phyloP scores from a whole-genome alignment of 2,329 filamentous ascomycete genomes.

The Hirsutella minnesotensis region DNA sequence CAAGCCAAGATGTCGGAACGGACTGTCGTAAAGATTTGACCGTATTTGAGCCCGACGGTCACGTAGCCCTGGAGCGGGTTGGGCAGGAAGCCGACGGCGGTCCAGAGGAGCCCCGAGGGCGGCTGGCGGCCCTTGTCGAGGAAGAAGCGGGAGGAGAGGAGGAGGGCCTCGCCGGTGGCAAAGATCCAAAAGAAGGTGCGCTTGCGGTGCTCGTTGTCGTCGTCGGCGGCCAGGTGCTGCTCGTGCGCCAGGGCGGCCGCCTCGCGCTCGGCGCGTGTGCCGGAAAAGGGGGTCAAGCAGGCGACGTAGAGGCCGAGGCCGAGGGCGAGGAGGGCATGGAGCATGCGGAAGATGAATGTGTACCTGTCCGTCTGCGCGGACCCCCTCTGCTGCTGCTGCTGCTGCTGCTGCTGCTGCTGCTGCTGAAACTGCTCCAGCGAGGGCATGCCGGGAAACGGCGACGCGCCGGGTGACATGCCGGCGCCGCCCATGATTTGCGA shows the following conservation, averaged over 20 bases:
- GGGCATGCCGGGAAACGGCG: slow-evolving; percentile 23
- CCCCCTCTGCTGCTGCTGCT: slow-evolving; percentile 18
- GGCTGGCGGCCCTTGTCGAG: slow-evolving; percentile 49
- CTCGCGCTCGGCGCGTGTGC: slow-evolving; percentile 49
- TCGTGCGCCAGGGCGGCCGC: slow-evolving; percentile 18
- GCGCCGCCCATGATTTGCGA: slow-evolving; percentile 53
- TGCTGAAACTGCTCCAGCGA: slow-evolving; percentile 29
- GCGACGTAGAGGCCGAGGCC: slow-evolving; percentile 60
- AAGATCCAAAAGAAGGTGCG: slow-evolving; percentile 64
- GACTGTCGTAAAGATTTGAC: slow-evolving; percentile 60
- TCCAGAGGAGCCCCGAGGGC: slow-evolving; percentile 51
- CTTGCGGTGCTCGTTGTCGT: slow-evolving; percentile 19
- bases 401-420: slow-evolving; percentile 22
- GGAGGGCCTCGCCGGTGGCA: slow-evolving; percentile 60
- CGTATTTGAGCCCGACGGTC: slow-evolving; percentile 50
- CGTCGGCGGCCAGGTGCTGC: slow-evolving; percentile 12
- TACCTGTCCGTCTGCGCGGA: slow-evolving; percentile 26
- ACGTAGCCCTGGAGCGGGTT: slow-evolving; percentile 51
- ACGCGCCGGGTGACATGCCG: slow-evolving; percentile 13
- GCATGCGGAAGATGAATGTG: slow-evolving; percentile 53
- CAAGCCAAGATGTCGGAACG: slow-evolving; percentile 63
- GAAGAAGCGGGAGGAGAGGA: slow-evolving; percentile 61
- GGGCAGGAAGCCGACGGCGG: slow-evolving; percentile 53
- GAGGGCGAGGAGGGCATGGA: slow-evolving; percentile 63
- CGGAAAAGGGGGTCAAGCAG: slow-evolving; percentile 55